A percentile compares a stretch with the other conserved stretches of the same genome.
Evolutionary conservation across 306 rosid genomes (phyloP).

Genomic region (Inga leiocalycina): DNA sequence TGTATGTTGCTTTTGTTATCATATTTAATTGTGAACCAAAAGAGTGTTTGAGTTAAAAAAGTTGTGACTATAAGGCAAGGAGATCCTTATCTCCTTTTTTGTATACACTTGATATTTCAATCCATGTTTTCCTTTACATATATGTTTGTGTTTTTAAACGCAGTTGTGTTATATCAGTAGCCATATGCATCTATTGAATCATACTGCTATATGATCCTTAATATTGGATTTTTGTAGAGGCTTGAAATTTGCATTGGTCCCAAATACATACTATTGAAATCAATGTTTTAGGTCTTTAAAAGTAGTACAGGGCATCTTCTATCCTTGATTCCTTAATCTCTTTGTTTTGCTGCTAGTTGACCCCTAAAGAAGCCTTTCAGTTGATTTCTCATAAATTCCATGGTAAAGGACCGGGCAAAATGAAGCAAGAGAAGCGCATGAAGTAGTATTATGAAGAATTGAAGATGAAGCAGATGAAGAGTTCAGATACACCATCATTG

Average conservation of each 20-base stretch:
- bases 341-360: constrained; percentile 64
- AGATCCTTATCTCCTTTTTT: too few relatives aligned
- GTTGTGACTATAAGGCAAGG: too few relatives aligned
- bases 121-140: too few relatives aligned
- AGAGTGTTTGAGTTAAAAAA: too few relatives aligned
- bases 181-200: neutral
- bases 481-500: constrained; percentile 83
- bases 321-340: constrained; percentile 19
- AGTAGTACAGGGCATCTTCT: constrained; percentile 3
- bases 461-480: constrained; percentile 92
- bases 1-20: too few relatives aligned
- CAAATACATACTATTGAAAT: constrained; percentile 13
- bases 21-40: too few relatives aligned
- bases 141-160: too few relatives aligned
- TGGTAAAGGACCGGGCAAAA: constrained; percentile 95
- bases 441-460: constrained; percentile 86
- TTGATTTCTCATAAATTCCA: constrained; percentile 82
- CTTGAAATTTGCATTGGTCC: constrained; percentile 3
- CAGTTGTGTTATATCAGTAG: too few relatives aligned
- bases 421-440: constrained; percentile 96
- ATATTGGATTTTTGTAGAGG: neutral
- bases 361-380: constrained; percentile 93
- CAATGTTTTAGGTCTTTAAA: constrained; percentile 22
- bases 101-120: too few relatives aligned
- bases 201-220: neutral